These are phyloP conservation scores for Peronospora belbahrii DNA, from an alignment of 352 stramenopile genomes.

Conservation along the genomic window DNA sequence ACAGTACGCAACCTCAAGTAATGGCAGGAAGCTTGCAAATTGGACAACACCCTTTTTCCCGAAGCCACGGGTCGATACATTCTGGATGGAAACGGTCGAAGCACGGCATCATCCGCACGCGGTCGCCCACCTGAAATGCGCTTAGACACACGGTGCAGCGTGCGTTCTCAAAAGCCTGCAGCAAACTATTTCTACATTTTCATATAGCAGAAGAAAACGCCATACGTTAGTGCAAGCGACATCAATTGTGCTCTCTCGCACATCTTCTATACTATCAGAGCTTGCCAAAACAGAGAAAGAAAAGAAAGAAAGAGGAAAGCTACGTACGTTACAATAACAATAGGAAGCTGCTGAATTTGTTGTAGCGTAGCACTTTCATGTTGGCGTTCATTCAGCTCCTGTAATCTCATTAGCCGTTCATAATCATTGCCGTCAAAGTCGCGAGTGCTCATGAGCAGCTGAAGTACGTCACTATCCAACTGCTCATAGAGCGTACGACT, in stretches of 20 bases:
- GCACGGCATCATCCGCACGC: slow-evolving; percentile 61
- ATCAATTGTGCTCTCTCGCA: slow-evolving; percentile 1
- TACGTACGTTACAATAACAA: slow-evolving; percentile 57
- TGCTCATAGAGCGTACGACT: slow-evolving; percentile 61
- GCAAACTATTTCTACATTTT: slow-evolving; percentile 46
- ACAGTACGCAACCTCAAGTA: slow-evolving; percentile 23
- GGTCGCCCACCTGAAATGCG: slow-evolving; percentile 31
- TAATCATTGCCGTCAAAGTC: slow-evolving; percentile 73
- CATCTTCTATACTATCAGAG: not conserved
- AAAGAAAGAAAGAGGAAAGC: slow-evolving; percentile 6
- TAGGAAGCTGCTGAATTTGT: slow-evolving; percentile 56
- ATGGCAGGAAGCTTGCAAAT: slow-evolving; percentile 76
- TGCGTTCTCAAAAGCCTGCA: slow-evolving; percentile 38
- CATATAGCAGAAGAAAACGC: slow-evolving; percentile 1
- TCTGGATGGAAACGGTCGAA: slow-evolving; percentile 72
- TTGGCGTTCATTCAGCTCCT: slow-evolving; percentile 49
- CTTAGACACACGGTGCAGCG: slow-evolving; percentile 62
- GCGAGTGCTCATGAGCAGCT: slow-evolving; percentile 54
- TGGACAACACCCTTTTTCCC: slow-evolving; percentile 57
- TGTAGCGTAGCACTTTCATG: slow-evolving; percentile 37
- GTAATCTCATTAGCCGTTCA: slow-evolving; percentile 57
- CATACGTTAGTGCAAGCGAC: too few species aligned
- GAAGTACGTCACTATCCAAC: slow-evolving; percentile 50
- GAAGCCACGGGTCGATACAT: slow-evolving; percentile 77
- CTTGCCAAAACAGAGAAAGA: not conserved